Conservation (phyloP, 2,329 filamentous ascomycete genomes). For the Celoporthe dispersa region DNA sequence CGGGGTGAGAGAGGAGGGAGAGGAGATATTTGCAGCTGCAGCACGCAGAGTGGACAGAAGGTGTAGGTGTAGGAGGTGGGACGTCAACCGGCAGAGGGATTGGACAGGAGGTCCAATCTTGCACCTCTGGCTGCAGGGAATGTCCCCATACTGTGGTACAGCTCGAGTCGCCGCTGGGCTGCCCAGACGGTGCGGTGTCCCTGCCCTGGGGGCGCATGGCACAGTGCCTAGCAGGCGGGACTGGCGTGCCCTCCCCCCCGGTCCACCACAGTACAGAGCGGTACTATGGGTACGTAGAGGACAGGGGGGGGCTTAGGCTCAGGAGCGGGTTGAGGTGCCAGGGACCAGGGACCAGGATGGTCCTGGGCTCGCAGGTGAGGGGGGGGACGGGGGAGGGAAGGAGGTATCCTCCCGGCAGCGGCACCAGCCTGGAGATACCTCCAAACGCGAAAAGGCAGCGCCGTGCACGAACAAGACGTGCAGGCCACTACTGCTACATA, state of each 20-base stretch:
- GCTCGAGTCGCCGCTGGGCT: not conserved
- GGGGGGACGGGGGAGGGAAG: not conserved
- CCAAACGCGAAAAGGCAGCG: not conserved
- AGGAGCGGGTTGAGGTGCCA: constrained; percentile 19
- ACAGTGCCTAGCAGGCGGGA: constrained; percentile 2
- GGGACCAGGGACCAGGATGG: constrained; percentile 28
- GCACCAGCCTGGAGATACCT: not conserved
- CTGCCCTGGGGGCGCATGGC: not conserved
- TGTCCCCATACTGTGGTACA: constrained; percentile 12
- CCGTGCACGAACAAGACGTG: constrained; percentile 14
- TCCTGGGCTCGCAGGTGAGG: constrained; percentile 13
- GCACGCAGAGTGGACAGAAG: constrained; percentile 58
- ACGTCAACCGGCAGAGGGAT: constrained; percentile 29
- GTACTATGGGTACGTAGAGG: constrained; percentile 17
- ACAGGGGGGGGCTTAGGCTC: constrained; percentile 10
- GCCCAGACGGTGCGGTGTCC: constrained; percentile 3
- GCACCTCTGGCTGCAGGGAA: constrained; percentile 17
- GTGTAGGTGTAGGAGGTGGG: constrained; percentile 43
- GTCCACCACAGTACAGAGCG: not conserved
- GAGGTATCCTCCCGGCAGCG: not conserved
- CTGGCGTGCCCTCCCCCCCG: not conserved
- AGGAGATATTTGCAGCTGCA: constrained; percentile 52
- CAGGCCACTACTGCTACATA: not conserved
- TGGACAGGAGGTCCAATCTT: constrained; percentile 21
- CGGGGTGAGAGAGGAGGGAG: constrained; percentile 34